phyloP scores from a whole-genome alignment of 108 stramenopile species.

The Ochromonas danica region DNA sequence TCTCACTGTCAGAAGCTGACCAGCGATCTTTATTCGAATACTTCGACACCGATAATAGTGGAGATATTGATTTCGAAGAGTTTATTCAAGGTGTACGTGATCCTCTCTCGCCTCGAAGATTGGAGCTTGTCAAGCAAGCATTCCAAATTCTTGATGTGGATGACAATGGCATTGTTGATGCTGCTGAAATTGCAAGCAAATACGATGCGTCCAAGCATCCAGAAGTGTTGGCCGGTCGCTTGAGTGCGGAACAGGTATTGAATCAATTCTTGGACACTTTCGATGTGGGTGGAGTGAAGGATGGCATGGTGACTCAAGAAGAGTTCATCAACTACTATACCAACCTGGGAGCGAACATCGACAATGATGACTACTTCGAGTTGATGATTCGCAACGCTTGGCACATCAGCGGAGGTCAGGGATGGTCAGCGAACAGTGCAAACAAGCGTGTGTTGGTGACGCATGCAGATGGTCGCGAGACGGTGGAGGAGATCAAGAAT shows the following conservation, averaged over 20 bases:
- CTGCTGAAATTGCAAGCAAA: slow-evolving; percentile 35
- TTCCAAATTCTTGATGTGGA: slow-evolving; percentile 41
- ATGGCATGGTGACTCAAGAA: slow-evolving; percentile 40
- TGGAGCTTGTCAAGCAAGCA: slow-evolving; percentile 38
- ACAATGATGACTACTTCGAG: slow-evolving; percentile 54
- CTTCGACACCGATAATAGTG: slow-evolving; percentile 56
- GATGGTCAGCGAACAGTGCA: slow-evolving; percentile 39
- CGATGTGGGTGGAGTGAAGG: slow-evolving; percentile 47
- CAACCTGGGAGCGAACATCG: slow-evolving; percentile 41
- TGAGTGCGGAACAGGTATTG: slow-evolving; percentile 38
- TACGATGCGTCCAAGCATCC: slow-evolving; percentile 54
- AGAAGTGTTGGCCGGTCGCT: slow-evolving; percentile 43
- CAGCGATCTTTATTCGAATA: slow-evolving; percentile 54
- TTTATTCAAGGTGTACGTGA: slow-evolving; percentile 50
- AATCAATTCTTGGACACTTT: slow-evolving; percentile 45
- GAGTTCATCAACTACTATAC: slow-evolving; percentile 55
- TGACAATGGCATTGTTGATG: slow-evolving; percentile 36
- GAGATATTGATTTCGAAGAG: slow-evolving; percentile 56
- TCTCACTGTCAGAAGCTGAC: slow-evolving; percentile 55
- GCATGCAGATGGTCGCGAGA: slow-evolving; percentile 38
- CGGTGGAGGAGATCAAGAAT: slow-evolving; percentile 45
- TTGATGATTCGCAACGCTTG: slow-evolving; percentile 54
- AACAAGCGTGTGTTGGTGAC: slow-evolving; percentile 52
- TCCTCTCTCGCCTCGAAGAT: slow-evolving; percentile 32
- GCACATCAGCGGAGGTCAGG: slow-evolving; percentile 47